Base-by-base conservation (phyloP, 2,329 filamentous ascomycete species). In the Fusarium heterosporum region DNA sequence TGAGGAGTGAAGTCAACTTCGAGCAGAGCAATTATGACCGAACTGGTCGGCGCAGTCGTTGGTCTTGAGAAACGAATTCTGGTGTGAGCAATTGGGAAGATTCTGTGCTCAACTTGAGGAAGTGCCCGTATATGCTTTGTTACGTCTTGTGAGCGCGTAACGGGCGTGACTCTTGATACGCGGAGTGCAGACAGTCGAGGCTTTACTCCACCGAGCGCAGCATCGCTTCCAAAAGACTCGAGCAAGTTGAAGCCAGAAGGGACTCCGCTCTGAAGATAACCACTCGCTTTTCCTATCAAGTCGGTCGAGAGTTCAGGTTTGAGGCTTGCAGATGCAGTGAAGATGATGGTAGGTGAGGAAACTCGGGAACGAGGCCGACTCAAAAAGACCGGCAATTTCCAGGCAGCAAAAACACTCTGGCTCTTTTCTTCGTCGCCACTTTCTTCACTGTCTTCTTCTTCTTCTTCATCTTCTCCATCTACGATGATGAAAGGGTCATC, bases 201-300 rank as follows among this genome's bases (percentile, higher is more conserved):
- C 68, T 84, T 83, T 26, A 87, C 79, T 34, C 89, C 87, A 16
- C 80, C 81, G 17, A 93, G 80, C 26, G 84, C 84, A 22, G 88
- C 86, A 73, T 93, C 91, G 63, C 82, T 82, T 51, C 85, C 83
- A 62, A 95, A 91, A 4, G 92, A 85, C 73, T 92, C 89, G 14
- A 96, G 85, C n/a, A 95, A 81, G 75, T 95, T 96, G 64, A 92
- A 82, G 3, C 90, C 89, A 8, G 89, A 85, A 1, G 92, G 89
- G 26, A 89, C 78, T 57, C 88, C 87, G 72, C 89, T 92, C 34
- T 87, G 85, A 30, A 95, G 83, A 72, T 93, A 93, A 51, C 90
- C 89, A 58, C 86, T 82, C 11, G 79, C 76, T 38, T 70, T 69
- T 12, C 71, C 62, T 52, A 61, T 66, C 14, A 72, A 58, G n/a